Evolutionary conservation across 371 early-diverging fungal genomes (phyloP).

Genomic region (Apophysomyces trapeziformis): DNA sequence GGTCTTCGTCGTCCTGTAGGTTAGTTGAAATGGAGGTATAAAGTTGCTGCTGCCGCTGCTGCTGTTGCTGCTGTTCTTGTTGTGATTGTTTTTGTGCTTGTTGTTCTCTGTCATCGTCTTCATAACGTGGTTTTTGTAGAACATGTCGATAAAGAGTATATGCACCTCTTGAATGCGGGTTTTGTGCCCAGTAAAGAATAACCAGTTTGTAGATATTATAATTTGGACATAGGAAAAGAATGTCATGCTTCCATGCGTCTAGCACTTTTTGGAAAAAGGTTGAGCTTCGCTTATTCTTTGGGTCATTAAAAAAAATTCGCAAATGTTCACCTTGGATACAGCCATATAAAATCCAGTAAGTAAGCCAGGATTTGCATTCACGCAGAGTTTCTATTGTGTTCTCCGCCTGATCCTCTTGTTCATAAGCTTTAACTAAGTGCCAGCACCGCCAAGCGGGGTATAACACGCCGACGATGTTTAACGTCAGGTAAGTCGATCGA

Average conservation of each 20-base stretch:
- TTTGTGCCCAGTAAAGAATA: constrained; percentile 59
- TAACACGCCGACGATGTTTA: constrained; percentile 43
- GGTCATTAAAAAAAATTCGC: background rate
- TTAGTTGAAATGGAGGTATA: constrained; percentile 5
- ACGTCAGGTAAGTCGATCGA: constrained; percentile 29
- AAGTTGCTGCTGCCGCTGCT: background rate
- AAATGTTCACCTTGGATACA: constrained; percentile 43
- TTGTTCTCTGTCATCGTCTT: constrained; percentile 10
- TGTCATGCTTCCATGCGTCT: constrained; percentile 47
- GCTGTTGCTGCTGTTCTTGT: background rate
- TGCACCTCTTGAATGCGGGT: constrained; percentile 54
- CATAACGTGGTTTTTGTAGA: constrained; percentile 35
- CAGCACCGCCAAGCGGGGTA: constrained; percentile 50
- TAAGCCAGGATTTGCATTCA: constrained; percentile 52
- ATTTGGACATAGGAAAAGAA: constrained; percentile 36
- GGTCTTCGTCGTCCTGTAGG: constrained; percentile 12
- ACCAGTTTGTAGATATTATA: constrained; percentile 52
- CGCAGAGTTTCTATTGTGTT: constrained; percentile 13
- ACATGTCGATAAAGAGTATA: constrained; percentile 40
- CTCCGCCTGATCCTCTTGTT: constrained; percentile 8
- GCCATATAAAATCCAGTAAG: constrained; percentile 59
- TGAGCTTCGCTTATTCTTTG: background rate
- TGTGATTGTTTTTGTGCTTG: constrained; percentile 11
- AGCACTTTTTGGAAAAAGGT: constrained; percentile 28
- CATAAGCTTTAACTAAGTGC: constrained; percentile 26